Conservation (phyloP, 2,329 filamentous ascomycete species). For the Phialophora macrospora region DNA sequence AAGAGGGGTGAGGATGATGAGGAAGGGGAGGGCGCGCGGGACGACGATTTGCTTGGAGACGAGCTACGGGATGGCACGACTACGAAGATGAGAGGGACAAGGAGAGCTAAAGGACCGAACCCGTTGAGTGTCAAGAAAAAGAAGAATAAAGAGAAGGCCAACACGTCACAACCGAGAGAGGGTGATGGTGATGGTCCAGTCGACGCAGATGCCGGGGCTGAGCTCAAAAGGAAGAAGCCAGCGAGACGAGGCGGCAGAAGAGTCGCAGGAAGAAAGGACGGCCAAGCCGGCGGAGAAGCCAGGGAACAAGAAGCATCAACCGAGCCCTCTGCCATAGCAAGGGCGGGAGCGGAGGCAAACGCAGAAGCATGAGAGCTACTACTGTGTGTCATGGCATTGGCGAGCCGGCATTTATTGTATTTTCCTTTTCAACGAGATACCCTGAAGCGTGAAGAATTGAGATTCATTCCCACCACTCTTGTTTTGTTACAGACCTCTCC, state of each 20-base stretch:
- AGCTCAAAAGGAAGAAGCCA: slow-evolving; percentile 23
- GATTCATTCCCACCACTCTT: slow-evolving; percentile 1
- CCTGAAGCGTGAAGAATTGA: slow-evolving; percentile 14
- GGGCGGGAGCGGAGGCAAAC: neutral
- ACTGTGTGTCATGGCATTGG: neutral
- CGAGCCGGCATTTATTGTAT: neutral
- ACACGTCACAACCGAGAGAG: slow-evolving; percentile 30
- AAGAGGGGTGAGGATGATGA: slow-evolving; percentile 42
- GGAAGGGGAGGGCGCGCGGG: slow-evolving; percentile 27
- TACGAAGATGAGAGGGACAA: slow-evolving; percentile 42
- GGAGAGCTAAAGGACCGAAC: slow-evolving; percentile 53
- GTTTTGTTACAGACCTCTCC: neutral
- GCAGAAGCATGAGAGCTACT: neutral
- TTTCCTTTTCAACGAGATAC: slow-evolving; percentile 18
- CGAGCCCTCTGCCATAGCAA: neutral
- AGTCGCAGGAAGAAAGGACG: slow-evolving; percentile 4
- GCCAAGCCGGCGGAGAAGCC: neutral
- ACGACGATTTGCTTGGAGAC: slow-evolving; percentile 33
- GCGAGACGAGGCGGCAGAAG: slow-evolving; percentile 19
- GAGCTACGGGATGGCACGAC: slow-evolving; percentile 36
- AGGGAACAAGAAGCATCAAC: neutral
- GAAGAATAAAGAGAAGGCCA: slow-evolving; percentile 41
- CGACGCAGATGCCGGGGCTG: slow-evolving; percentile 32
- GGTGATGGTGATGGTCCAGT: slow-evolving; percentile 20
- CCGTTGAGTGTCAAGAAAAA: slow-evolving; percentile 56